Conservation (phyloP, 768 basidiomycete genomes). For the Kwoniella shandongensis region DNA sequence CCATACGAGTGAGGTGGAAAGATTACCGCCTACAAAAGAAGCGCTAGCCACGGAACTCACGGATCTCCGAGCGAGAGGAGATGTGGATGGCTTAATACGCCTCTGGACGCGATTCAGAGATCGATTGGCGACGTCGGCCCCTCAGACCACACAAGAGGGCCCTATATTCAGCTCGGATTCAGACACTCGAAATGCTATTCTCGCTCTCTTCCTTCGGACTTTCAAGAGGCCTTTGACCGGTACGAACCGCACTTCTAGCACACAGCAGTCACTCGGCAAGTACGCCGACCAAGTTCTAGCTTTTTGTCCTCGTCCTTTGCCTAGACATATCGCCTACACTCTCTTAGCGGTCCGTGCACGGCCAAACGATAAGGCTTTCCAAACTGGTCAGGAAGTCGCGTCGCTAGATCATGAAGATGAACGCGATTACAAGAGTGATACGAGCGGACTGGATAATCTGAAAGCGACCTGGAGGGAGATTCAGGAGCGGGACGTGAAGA, state of each 20-base stretch:
- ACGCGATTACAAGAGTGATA: neutral
- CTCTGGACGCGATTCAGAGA: slow-evolving; percentile 7
- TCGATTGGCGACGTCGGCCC: neutral
- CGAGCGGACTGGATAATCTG: slow-evolving; percentile 57
- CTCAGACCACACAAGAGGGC: neutral
- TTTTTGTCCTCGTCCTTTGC: slow-evolving; percentile 7
- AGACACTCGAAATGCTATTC: slow-evolving; percentile 2
- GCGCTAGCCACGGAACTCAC: neutral
- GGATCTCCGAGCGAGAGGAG: slow-evolving; percentile 3
- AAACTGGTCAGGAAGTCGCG: slow-evolving; percentile 8
- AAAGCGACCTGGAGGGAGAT: slow-evolving; percentile 64
- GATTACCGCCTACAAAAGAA: slow-evolving; percentile 1
- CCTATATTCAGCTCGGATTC: too few relatives aligned
- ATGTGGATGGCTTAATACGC: slow-evolving; percentile 4
- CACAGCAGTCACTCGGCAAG: neutral
- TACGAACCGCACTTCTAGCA: neutral
- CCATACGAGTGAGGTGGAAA: too few relatives aligned
- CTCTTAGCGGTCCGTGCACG: slow-evolving; percentile 15
- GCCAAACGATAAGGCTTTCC: neutral
- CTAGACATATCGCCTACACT: slow-evolving; percentile 1
- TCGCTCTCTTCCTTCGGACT: slow-evolving; percentile 10
- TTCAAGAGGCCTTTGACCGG: slow-evolving; percentile 7
- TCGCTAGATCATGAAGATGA: slow-evolving; percentile 16
- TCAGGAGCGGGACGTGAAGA: slow-evolving; percentile 63
- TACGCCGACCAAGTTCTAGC: slow-evolving; percentile 3